phyloP scores from a whole-genome alignment of 1,139 yeast species.

The Taiozyma sp. region DNA sequence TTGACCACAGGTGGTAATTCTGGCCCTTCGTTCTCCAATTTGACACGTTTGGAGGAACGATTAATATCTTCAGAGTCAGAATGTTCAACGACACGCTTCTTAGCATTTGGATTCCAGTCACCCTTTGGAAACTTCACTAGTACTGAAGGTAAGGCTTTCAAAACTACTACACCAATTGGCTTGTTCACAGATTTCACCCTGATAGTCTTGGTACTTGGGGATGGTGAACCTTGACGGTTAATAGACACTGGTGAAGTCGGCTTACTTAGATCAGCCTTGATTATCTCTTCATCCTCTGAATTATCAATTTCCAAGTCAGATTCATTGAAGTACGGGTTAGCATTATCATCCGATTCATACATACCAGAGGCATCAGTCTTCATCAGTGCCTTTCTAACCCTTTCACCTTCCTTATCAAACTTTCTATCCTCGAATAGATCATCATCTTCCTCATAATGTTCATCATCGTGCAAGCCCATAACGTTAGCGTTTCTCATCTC shows the following conservation, averaged over 20 bases:
- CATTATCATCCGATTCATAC: conserved; percentile 84
- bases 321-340: conserved; percentile 76
- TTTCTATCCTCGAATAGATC: conserved; percentile 67
- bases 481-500: conserved; percentile 88
- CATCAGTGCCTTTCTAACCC: conserved; percentile 76
- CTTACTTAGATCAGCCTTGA: conserved; percentile 32
- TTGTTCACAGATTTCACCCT: conserved; percentile 17
- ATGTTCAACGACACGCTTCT: conserved; percentile 32
- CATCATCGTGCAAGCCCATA: conserved; percentile 58
- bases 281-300: conserved; percentile 31
- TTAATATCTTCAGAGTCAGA: conserved; percentile 17
- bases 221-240: conserved; percentile 24
- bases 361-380: conserved; percentile 86
- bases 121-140: conserved; percentile 69
- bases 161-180: conserved; percentile 51
- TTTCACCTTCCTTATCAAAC: conserved; percentile 89
- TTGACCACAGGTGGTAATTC: conserved; percentile 15
- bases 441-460: conserved; percentile 48
- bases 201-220: conserved; percentile 15
- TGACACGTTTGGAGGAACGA: conserved; percentile 39
- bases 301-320: conserved; percentile 64
- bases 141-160: conserved; percentile 60
- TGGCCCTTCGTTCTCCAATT: conserved; percentile 33
- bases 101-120: conserved; percentile 75
- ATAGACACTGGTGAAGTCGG: conserved; percentile 36